These are phyloP conservation scores for Flaveria brownii DNA, from an alignment of 129 eudicot genomes.

Conservation along the genomic window DNA sequence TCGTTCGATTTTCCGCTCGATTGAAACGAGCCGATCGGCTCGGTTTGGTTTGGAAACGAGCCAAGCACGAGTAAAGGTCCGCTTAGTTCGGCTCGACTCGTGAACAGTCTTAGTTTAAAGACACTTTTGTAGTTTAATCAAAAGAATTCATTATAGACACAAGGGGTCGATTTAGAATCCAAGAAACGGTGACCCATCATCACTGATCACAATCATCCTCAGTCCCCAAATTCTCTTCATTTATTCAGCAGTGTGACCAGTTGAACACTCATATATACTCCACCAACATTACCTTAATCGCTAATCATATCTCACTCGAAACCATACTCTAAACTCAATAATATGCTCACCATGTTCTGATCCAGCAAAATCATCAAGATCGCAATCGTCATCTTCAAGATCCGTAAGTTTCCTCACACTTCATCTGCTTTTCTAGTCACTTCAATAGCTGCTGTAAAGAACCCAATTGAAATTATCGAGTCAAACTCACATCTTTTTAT, in stretches of 20 bases:
- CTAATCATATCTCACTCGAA: background rate
- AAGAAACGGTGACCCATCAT: background rate
- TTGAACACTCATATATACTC: background rate
- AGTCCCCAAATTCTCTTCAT: slow-evolving; percentile 26
- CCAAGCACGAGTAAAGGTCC: too few relatives aligned
- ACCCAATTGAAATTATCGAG: too few relatives aligned
- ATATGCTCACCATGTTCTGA: slow-evolving; percentile 16
- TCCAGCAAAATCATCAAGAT: slow-evolving; percentile 26
- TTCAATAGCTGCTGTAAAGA: too few relatives aligned
- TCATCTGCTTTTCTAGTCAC: slow-evolving; percentile 14
- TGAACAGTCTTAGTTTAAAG: too few relatives aligned
- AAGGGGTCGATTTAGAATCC: slow-evolving; percentile 23
- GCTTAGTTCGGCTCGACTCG: too few relatives aligned
- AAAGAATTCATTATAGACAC: slow-evolving; percentile 23
- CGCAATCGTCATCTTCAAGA: slow-evolving; percentile 27
- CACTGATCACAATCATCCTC: slow-evolving; percentile 21
- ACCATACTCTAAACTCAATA: background rate
- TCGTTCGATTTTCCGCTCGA: too few relatives aligned
- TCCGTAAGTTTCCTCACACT: slow-evolving; percentile 33
- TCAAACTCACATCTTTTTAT: too few relatives aligned
- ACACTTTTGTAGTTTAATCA: too few relatives aligned
- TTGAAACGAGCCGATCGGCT: too few relatives aligned
- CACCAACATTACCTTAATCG: background rate
- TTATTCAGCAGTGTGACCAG: background rate
- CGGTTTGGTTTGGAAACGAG: too few relatives aligned